Conservation (phyloP, 805 yeast species). For the Candida hispaniensis region DNA sequence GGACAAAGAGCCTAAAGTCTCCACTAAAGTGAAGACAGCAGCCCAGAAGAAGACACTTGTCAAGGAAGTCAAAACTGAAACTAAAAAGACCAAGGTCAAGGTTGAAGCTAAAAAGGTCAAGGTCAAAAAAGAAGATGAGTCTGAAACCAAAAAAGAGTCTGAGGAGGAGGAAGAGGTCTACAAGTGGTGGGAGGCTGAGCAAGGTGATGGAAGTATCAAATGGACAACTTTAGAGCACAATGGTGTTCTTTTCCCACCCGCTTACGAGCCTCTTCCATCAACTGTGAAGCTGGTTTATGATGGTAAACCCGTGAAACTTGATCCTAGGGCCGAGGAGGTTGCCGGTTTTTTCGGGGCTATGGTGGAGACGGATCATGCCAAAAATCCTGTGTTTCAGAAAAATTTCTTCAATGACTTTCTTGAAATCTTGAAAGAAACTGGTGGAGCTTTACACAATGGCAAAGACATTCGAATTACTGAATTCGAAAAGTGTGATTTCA, state of each 20-base stretch:
- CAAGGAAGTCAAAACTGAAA: constrained; percentile 5
- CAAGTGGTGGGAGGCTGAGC: constrained; percentile 71
- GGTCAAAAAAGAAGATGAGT: constrained; percentile 7
- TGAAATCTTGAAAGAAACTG: constrained; percentile 54
- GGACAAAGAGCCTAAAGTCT: no score
- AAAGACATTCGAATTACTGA: constrained; percentile 36
- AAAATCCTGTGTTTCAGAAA: constrained; percentile 73
- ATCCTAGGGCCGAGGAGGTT: constrained; percentile 84
- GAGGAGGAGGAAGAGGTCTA: constrained; percentile 52
- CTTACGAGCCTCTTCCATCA: constrained; percentile 74
- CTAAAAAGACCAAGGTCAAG: constrained; percentile 18
- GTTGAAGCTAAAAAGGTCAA: constrained; percentile 16
- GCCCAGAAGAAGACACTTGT: constrained; percentile 6
- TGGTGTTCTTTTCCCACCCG: constrained; percentile 92
- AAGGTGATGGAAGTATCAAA: constrained; percentile 61
- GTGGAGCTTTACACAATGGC: constrained; percentile 42
- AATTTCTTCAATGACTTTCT: constrained; percentile 78
- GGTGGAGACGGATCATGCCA: constrained; percentile 78
- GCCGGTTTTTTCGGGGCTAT: constrained; percentile 92
- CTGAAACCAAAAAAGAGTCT: constrained; percentile 16
- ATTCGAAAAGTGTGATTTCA: constrained; percentile 68
- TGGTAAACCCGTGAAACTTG: constrained; percentile 63
- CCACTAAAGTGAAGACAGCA: constrained; percentile 1
- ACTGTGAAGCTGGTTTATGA: constrained; percentile 66
- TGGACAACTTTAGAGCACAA: constrained; percentile 82